Conservation (phyloP, 805 yeast genomes). For the Lipomyces spencermartinsiae region DNA sequence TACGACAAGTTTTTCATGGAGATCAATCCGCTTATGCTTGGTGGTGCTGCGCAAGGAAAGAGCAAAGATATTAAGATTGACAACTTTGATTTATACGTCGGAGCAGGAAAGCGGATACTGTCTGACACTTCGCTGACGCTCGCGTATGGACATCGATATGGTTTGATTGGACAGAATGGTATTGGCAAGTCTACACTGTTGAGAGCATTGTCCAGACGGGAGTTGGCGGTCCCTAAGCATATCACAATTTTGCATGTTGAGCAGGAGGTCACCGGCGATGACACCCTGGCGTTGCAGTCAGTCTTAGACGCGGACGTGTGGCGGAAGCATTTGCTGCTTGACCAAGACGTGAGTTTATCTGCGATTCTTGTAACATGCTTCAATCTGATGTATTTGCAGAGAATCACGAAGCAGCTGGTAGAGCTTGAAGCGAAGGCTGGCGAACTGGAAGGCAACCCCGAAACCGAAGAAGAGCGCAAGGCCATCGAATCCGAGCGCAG, state of each 20-base stretch:
- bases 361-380: background rate
- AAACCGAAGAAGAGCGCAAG: slow-evolving; percentile 60
- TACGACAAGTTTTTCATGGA: slow-evolving; percentile 95
- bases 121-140: slow-evolving; percentile 86
- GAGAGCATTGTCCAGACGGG: slow-evolving; percentile 92
- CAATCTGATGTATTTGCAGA: slow-evolving; percentile 7
- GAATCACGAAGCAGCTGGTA: slow-evolving; percentile 65
- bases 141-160: slow-evolving; percentile 92
- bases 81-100: slow-evolving; percentile 90
- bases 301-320: slow-evolving; percentile 99
- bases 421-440: slow-evolving; percentile 75
- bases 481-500: slow-evolving; percentile 88
- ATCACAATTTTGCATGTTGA: slow-evolving; percentile 96
- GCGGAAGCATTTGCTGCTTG: slow-evolving; percentile 86
- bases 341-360: slow-evolving; percentile 55
- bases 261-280: slow-evolving; percentile 96
- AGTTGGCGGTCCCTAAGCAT: slow-evolving; percentile 90
- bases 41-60: slow-evolving; percentile 62
- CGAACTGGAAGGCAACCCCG: slow-evolving; percentile 50
- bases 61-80: slow-evolving; percentile 96
- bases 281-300: slow-evolving; percentile 85
- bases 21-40: slow-evolving; percentile 92
- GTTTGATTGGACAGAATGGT: slow-evolving; percentile 99
- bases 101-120: slow-evolving; percentile 91
- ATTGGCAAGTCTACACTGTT: slow-evolving; percentile 96